Evolutionary conservation across 305 asterid genomes (phyloP), one percentile per base, ranked within the genome.

Genomic region (Withania somnifera): DNA sequence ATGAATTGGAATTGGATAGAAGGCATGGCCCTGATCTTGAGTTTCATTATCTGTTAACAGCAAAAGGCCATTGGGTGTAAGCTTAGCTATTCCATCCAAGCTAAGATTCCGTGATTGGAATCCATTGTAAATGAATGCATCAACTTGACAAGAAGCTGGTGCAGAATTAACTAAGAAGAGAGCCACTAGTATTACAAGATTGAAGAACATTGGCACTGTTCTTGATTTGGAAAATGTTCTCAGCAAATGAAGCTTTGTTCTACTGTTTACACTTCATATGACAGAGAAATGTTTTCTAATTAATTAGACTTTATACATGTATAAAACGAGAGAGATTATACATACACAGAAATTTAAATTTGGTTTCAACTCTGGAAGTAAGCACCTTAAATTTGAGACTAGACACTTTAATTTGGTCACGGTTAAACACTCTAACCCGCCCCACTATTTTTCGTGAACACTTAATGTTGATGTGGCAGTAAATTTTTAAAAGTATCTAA

Each of bases 21-120:
- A 86, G 42, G 91, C 89, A 32, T 86, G 91, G 19, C 91, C 89
- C 11, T 8, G 38, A 52, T 47, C n/a, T 34, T 61, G 82, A 45
- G 26, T 66, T 57, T 78, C 61, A 10, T 57, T 61, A 47, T 86
- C 82, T 24, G 88, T 86, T 60, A 88, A 71, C 42, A 54, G n/a
- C 57, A 88, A 80, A 15, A 88, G 68, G 52, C 86, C 91, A 79
- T 81, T 78, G 11, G 78, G 13, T 7, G 34, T 52, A 30, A 86
- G 10, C 67, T 64, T n/a, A 4, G 88, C 83, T 22, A 77, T 40
- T 26, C 88, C 88, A 57, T 67, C 75, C 0, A 83, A 80, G 28
- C 51, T 54, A 38, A 86, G 36, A 36, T 82, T 77, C 1, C 52
- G 0, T 3, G 61, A 34, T 17, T 42, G 19, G 51, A 81, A 77